These are phyloP conservation scores for Auriscalpium microsporum DNA, from an alignment of 768 basidiomycete species.

Conservation along the genomic window DNA sequence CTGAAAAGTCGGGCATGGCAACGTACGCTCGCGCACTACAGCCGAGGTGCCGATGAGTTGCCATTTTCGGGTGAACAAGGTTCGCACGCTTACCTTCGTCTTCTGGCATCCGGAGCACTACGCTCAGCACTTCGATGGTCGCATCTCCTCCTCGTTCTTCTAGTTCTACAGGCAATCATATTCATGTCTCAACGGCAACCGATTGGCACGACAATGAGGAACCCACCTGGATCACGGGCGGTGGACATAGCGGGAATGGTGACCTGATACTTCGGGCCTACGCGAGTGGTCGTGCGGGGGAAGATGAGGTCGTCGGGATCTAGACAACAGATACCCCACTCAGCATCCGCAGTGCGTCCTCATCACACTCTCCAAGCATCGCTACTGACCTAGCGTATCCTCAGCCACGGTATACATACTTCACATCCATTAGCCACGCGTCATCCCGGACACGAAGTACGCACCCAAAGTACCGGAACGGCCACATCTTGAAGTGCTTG, in stretches of 20 bases:
- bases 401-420: conserved; percentile 88
- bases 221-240: conserved; percentile 20
- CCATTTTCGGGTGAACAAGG: conserved; percentile 6
- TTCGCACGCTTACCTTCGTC: conserved; percentile 50
- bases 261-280: conserved; percentile 82
- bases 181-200: not conserved
- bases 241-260: conserved; percentile 34
- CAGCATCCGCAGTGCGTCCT: not conserved
- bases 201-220: not conserved
- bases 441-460: conserved; percentile 18
- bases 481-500: conserved; percentile 88
- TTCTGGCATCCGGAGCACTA: conserved; percentile 54
- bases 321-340: conserved; percentile 23
- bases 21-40: conserved; percentile 52
- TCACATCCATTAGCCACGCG: conserved; percentile 12
- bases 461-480: conserved; percentile 95
- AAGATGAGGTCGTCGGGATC: conserved; percentile 97
- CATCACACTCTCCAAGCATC: not conserved
- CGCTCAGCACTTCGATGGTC: conserved; percentile 65
- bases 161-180: conserved; percentile 9
- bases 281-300: conserved; percentile 85
- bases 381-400: conserved; percentile 73
- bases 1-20: not conserved
- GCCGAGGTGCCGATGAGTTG: conserved; percentile 5
- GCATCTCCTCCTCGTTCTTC: conserved; percentile 63